Evolutionary conservation across 768 basidiomycete genomes (phyloP).

Genomic region (Russula brevipes): DNA sequence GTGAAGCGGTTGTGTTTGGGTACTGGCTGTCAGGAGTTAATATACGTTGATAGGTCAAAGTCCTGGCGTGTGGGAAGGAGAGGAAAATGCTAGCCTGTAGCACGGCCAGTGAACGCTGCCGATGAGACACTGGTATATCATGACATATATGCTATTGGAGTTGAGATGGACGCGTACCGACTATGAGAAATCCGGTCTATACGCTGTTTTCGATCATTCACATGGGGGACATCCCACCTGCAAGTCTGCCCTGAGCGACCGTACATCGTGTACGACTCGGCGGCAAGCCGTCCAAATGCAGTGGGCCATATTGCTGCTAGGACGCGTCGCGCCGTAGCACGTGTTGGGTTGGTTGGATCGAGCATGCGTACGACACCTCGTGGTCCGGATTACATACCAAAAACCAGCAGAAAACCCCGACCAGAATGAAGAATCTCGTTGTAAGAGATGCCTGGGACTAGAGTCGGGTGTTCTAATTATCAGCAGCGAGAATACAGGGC

Average conservation of each 20-base stretch:
- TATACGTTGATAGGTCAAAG: background rate
- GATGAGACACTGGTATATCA: background rate
- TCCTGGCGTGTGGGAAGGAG: background rate
- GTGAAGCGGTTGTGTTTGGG: background rate
- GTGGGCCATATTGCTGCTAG: background rate
- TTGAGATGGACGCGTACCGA: background rate
- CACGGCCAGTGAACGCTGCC: background rate
- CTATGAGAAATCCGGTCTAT: background rate
- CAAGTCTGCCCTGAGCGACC: background rate
- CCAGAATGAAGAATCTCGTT: no score
- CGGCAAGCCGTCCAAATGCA: no score
- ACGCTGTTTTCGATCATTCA: background rate
- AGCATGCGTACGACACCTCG: no score
- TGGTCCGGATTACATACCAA: no score
- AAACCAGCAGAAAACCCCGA: no score
- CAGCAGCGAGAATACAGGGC: no score
- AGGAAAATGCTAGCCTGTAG: background rate
- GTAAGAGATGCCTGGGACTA: no score
- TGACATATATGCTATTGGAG: background rate
- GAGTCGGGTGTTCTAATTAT: no score
- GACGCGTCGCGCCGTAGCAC: slow-evolving; percentile 6
- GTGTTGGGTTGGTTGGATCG: background rate
- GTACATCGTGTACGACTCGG: background rate
- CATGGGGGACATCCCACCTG: background rate
- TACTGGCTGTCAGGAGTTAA: background rate